A percentile compares a stretch with the other conserved stretches of the same genome.
phyloP scores from a whole-genome alignment of 228 moss, liverwort and hornwort genomes.

The Sphagnum fallax region DNA sequence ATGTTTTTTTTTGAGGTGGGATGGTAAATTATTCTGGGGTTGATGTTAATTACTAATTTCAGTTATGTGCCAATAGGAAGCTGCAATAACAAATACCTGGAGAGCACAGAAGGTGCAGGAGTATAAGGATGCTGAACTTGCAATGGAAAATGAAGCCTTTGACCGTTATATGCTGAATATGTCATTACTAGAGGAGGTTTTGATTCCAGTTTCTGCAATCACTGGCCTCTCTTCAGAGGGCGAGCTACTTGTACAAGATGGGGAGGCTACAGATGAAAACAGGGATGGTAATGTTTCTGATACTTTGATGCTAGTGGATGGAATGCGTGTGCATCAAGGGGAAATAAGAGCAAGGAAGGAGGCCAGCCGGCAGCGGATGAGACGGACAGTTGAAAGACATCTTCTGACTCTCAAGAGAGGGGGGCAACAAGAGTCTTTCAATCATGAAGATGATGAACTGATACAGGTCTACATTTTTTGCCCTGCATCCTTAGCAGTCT shows the following conservation, averaged over 20 bases:
- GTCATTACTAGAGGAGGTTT: constrained; percentile 58
- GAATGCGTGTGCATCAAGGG: constrained; percentile 49
- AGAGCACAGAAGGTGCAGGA: constrained; percentile 49
- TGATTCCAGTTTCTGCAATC: constrained; percentile 28
- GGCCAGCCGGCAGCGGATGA: constrained; percentile 49
- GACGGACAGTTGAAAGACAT: constrained; percentile 50
- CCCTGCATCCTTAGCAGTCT: background rate
- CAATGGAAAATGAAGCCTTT: constrained; percentile 51
- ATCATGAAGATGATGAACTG: constrained; percentile 61
- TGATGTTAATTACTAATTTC: no score
- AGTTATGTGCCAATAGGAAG: constrained; percentile 28
- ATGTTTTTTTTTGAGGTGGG: no score
- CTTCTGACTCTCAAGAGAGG: constrained; percentile 50
- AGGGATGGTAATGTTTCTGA: constrained; percentile 32
- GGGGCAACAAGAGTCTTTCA: constrained; percentile 43
- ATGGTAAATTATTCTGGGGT: no score
- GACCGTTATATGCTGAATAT: constrained; percentile 58
- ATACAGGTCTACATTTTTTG: constrained; percentile 28
- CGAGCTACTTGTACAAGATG: constrained; percentile 28
- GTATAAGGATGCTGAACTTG: constrained; percentile 27
- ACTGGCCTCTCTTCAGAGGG: constrained; percentile 44
- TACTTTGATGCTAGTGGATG: constrained; percentile 51
- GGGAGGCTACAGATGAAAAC: constrained; percentile 24
- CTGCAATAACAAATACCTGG: constrained; percentile 40
- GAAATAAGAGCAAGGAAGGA: constrained; percentile 57